Conservation (phyloP, 2,329 filamentous ascomycete species). For the Colletotrichum eleusines region DNA sequence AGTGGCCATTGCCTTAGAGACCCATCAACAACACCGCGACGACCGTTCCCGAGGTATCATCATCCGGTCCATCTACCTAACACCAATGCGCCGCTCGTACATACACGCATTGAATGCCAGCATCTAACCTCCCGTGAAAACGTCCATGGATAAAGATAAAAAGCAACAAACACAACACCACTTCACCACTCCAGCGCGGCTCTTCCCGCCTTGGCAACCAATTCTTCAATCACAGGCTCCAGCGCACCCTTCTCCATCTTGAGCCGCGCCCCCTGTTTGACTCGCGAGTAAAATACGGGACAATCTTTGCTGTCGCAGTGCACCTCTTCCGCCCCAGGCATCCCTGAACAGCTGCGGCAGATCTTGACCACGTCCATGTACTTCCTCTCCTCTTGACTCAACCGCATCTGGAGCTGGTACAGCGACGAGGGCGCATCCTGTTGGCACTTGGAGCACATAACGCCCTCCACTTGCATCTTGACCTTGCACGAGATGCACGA, state of each 20-base stretch:
- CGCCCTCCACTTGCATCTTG: conserved; percentile 57
- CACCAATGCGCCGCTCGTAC: not conserved
- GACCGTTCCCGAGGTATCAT: not conserved
- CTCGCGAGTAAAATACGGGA: conserved; percentile 87
- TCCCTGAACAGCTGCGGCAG: conserved; percentile 83
- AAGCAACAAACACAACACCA: not conserved
- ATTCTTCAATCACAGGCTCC: conserved; percentile 50
- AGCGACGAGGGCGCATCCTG: conserved; percentile 70
- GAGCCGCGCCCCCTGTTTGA: conserved; percentile 68
- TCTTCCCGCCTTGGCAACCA: conserved; percentile 47
- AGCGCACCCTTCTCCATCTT: conserved; percentile 53
- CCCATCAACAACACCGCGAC: not conserved
- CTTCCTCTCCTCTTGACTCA: conserved; percentile 73
- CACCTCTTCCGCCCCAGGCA: conserved; percentile 82
- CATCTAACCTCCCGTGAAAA: not conserved
- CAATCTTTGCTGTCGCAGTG: conserved; percentile 92
- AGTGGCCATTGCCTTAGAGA: conserved; percentile 12
- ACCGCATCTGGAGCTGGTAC: conserved; percentile 70
- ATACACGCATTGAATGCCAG: not conserved
- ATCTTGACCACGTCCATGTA: conserved; percentile 74
- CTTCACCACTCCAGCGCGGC: conserved; percentile 53
- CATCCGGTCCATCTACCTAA: not conserved
- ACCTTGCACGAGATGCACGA: conserved; percentile 82
- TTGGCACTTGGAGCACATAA: conserved; percentile 71
- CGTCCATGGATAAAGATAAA: not conserved